Percentiles rank a stretch among this genome's conserved stretches.
Evolutionary conservation across 1,284 basidiomycete genomes (phyloP).

Genomic region (Caloboletus inedulis): DNA sequence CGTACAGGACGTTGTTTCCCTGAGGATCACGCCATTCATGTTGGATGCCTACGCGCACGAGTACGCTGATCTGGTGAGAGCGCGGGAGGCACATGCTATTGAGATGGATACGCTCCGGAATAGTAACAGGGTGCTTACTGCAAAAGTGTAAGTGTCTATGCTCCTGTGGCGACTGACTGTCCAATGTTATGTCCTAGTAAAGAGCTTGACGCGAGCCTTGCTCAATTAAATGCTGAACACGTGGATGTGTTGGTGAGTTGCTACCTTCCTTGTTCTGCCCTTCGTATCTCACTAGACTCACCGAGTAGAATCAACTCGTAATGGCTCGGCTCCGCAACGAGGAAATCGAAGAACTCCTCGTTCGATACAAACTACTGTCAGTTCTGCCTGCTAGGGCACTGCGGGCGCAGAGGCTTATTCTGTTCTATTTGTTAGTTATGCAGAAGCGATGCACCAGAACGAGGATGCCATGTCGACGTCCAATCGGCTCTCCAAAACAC

Average conservation of each 20-base stretch:
- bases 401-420: neutral
- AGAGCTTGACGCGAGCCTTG: constrained; percentile 70
- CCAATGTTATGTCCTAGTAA: constrained; percentile 48
- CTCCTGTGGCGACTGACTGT: neutral
- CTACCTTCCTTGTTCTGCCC: neutral
- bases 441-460: constrained; percentile 84
- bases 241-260: constrained; percentile 64
- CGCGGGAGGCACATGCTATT: constrained; percentile 73
- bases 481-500: constrained; percentile 55
- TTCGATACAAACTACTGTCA: constrained; percentile 87
- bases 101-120: constrained; percentile 81
- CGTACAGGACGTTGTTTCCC: constrained; percentile 78
- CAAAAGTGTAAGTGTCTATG: constrained; percentile 67
- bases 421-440: constrained; percentile 54
- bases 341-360: constrained; percentile 86
- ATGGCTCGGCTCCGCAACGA: constrained; percentile 83
- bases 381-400: constrained; percentile 31
- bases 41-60: constrained; percentile 85
- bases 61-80: constrained; percentile 69
- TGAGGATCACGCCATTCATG: constrained; percentile 90
- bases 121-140: constrained; percentile 72
- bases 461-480: constrained; percentile 76
- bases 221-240: constrained; percentile 79
- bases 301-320: constrained; percentile 79
- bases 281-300: neutral